Percentiles rank a stretch among this genome's conserved stretches.
phyloP scores from a whole-genome alignment of 75 land plant species.

The Selaginella moellendorffii region DNA sequence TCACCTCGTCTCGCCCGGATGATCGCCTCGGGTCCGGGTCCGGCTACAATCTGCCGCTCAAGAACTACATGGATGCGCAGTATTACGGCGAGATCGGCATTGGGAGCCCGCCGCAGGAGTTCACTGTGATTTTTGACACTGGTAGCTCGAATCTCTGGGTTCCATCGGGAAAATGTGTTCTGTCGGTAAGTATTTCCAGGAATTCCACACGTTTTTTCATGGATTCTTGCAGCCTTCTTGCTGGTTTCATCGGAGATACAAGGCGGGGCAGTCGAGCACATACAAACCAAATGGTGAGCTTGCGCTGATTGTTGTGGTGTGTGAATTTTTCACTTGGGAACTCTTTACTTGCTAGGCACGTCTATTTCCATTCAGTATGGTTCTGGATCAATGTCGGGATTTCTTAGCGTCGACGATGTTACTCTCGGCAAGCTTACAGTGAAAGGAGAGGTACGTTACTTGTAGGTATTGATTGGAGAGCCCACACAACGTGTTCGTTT shows the following conservation, averaged over 20 bases:
- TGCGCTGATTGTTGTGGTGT: not conserved
- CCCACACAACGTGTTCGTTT: not conserved
- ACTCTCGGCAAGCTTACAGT: constrained; percentile 54
- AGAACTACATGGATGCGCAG: constrained; percentile 83
- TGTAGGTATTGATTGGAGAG: not conserved
- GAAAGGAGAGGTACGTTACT: constrained; percentile 51
- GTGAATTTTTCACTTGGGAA: not conserved
- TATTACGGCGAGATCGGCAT: constrained; percentile 77
- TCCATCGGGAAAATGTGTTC: constrained; percentile 71
- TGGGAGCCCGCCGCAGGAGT: constrained; percentile 72
- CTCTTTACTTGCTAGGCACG: constrained; percentile 34
- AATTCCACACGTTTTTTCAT: not conserved
- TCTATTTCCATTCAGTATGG: constrained; percentile 54
- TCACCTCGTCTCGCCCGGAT: not conserved
- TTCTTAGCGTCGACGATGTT: constrained; percentile 58
- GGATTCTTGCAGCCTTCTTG: not conserved
- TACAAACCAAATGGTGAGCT: constrained; percentile 53
- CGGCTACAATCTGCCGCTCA: constrained; percentile 21
- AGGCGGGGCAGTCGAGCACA: constrained; percentile 45
- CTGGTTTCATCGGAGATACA: constrained; percentile 53
- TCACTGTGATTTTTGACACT: constrained; percentile 85
- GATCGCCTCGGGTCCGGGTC: not conserved
- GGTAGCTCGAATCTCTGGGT: constrained; percentile 97
- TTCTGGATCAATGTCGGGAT: constrained; percentile 56
- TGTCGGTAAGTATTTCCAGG: constrained; percentile 45